Evolutionary conservation across 306 rosid species (phyloP).

Genomic region (Cicer chorassanicum): DNA sequence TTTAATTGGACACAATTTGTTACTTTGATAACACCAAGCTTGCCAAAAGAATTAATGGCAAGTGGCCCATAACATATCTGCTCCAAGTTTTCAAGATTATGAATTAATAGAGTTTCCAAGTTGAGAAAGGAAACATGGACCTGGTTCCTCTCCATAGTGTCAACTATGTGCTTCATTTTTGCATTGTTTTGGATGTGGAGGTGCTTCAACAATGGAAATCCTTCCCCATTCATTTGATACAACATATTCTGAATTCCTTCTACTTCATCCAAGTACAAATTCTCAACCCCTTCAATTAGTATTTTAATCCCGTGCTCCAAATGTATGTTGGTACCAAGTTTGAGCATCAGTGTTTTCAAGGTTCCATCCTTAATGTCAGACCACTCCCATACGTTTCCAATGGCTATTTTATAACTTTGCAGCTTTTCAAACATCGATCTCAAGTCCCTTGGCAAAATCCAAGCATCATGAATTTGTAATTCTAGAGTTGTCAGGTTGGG

Average conservation of each 20-base stretch:
- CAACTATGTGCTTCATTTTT: background rate
- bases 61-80: background rate
- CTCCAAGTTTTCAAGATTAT: background rate
- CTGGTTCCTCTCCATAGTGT: background rate
- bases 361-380: background rate
- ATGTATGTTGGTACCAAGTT: background rate
- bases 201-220: constrained; percentile 11
- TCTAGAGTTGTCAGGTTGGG: constrained; percentile 1
- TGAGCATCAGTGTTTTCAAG: constrained; percentile 16
- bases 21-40: background rate
- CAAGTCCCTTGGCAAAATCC: background rate
- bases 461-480: background rate
- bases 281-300: constrained; percentile 13
- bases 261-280: constrained; percentile 23
- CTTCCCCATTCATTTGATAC: background rate
- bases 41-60: background rate
- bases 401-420: background rate
- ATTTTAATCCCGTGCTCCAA: background rate
- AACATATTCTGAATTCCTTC: constrained; percentile 4
- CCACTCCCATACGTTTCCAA: constrained; percentile 20
- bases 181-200: constrained; percentile 5
- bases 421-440: background rate
- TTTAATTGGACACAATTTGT: background rate
- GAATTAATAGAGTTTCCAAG: background rate
- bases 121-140: background rate